A percentile compares a stretch with the other conserved stretches of the same genome.
Conservation (phyloP, 2,329 filamentous ascomycete genomes). For the Curvularia spicifera region DNA sequence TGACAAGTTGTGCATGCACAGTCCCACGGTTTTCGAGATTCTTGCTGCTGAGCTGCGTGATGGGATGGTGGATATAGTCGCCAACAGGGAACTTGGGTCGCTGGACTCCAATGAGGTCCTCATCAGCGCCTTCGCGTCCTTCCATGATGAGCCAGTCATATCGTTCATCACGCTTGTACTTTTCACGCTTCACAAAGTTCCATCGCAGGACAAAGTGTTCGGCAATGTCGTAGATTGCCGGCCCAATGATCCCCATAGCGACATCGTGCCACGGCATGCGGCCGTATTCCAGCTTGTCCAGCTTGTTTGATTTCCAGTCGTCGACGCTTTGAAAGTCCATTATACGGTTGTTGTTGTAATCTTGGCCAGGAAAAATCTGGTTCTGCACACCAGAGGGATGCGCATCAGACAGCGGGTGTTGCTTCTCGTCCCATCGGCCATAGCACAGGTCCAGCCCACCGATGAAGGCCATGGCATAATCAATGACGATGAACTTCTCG, state of each 20-base stretch:
- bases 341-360: constrained; percentile 97
- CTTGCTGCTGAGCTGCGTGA: constrained; percentile 72
- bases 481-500: constrained; percentile 95
- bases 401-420: constrained; percentile 84
- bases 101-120: constrained; percentile 87
- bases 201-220: constrained; percentile 94
- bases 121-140: constrained; percentile 76
- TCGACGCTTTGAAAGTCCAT: constrained; percentile 93
- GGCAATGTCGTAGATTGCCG: constrained; percentile 89
- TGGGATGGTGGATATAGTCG: constrained; percentile 81
- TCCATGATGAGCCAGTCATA: constrained; percentile 87
- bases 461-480: constrained; percentile 89
- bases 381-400: constrained; percentile 82
- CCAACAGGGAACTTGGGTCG: constrained; percentile 88
- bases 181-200: constrained; percentile 97
- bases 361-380: constrained; percentile 92
- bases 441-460: constrained; percentile 95
- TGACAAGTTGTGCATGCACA: constrained; percentile 82
- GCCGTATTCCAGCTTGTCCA: constrained; percentile 88
- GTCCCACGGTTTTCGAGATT: constrained; percentile 67
- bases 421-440: constrained; percentile 87
- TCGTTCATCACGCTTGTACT: constrained; percentile 86
- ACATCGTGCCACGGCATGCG: constrained; percentile 99
- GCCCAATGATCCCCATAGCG: constrained; percentile 86
- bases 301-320: constrained; percentile 91